Evolutionary conservation across 2,329 filamentous ascomycete genomes (phyloP), one percentile per base, ranked within the genome.

Genomic region (Mycosphaerelloides madeirae): DNA sequence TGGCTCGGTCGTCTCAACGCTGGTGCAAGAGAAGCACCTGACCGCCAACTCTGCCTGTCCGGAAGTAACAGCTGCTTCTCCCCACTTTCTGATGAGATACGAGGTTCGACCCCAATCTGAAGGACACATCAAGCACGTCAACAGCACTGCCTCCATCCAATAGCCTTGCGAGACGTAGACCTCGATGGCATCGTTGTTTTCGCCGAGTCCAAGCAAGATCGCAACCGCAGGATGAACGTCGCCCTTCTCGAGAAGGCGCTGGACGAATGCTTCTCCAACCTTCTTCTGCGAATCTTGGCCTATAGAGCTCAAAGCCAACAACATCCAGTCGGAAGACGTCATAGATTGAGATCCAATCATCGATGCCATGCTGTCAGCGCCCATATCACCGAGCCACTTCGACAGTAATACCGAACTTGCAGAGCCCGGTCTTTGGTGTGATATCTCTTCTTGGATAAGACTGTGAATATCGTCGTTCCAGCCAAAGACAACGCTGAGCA

Each of bases 321-420:
- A 71, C 88, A 98, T 96, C 93, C 93, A 98, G 66, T 97, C 93
- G 0, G 87, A 87, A 2, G 86, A 88, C 8, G 88, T 91, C 78
- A 93, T 90, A n/a, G 87, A 84, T 54, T 91, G 82, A 0, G 88
- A 85, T 33, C 81, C 72, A 29, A 82, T 70, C 71, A 84, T 86
- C 2, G 86, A 81, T 9, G 82, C 78, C 78, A 95, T 86, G 31
- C 88, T 77, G 58, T 95, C 88, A 0, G 84, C 78, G 47, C 88
- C 83, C 29, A 87, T 80, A 50, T 95, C 86, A 12, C 90, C 89
- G 0, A 98, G 78, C 93, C 93, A 98, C 66, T 94, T 95, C 1
- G 87, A 78, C 3, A 98, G 76, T 31, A 97, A 76, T 40, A 97
- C 86, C 11, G 85, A 81, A 50, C 81, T 85, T 2, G 87, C 78